These are phyloP conservation scores for Fraxinus greggii DNA, from an alignment of 305 asterid genomes.

Conservation along the genomic window DNA sequence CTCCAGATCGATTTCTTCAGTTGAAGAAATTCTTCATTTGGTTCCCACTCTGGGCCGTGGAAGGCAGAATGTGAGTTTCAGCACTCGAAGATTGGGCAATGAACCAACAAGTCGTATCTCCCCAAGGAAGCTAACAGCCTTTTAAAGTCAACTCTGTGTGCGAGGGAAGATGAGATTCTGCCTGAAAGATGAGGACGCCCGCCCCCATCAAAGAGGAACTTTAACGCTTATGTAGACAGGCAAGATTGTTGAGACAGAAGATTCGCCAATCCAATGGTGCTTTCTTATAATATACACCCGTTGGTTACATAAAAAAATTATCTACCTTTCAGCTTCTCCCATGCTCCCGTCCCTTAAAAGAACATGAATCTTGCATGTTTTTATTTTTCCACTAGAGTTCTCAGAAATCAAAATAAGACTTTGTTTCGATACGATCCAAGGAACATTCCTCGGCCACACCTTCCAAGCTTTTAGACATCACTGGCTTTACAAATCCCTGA, in stretches of 20 bases:
- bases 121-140: not conserved
- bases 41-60: not conserved
- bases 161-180: not conserved
- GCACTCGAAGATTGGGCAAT: not conserved
- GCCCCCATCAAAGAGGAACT: not conserved
- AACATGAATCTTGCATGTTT: not conserved
- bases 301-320: too few relatives aligned
- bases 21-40: not conserved
- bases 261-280: not conserved
- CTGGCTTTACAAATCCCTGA: not conserved
- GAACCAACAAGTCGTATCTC: not conserved
- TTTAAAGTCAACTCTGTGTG: not conserved
- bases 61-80: not conserved
- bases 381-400: not conserved
- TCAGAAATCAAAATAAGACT: not conserved
- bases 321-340: not conserved
- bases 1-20: not conserved
- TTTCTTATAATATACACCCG: not conserved
- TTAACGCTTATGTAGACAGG: not conserved
- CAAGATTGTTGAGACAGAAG: not conserved
- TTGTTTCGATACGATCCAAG: not conserved
- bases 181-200: not conserved
- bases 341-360: not conserved
- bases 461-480: not conserved
- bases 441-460: not conserved